A percentile compares a stretch with the other conserved stretches of the same genome.
Conservation (phyloP, 345 rosid species). For the Eutrema heterophyllum region DNA sequence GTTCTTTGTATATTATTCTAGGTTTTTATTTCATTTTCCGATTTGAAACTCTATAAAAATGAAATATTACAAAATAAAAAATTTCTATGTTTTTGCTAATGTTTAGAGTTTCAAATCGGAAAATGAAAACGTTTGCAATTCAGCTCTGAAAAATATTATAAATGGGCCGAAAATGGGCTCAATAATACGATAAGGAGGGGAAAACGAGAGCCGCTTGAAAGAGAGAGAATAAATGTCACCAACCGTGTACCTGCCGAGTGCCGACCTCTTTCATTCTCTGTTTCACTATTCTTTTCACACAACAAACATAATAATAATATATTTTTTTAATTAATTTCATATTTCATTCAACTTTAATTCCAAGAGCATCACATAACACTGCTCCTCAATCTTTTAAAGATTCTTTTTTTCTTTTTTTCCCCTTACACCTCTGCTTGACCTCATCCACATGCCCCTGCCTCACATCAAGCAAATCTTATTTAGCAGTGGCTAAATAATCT, state of each 20-base stretch:
- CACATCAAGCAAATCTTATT: constrained; percentile 1
- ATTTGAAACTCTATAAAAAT: too few relatives aligned
- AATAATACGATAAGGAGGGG: background rate
- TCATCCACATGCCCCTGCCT: constrained; percentile 33
- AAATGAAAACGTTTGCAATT: background rate
- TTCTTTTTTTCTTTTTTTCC: background rate
- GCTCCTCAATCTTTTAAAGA: constrained; percentile 23
- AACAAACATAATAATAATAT: background rate
- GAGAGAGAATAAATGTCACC: constrained; percentile 21
- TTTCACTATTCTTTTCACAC: constrained; percentile 6
- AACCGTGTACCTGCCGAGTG: constrained; percentile 4
- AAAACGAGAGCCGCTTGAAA: background rate
- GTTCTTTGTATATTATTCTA: background rate
- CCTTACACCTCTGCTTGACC: constrained; percentile 26
- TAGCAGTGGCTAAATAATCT: background rate
- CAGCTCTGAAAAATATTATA: background rate
- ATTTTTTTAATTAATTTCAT: background rate
- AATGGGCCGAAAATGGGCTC: constrained; percentile 23
- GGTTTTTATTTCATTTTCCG: background rate
- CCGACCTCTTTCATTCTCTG: constrained; percentile 18
- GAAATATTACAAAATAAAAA: too few relatives aligned
- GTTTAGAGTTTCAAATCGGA: too few relatives aligned
- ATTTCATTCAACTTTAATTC: constrained; percentile 14
- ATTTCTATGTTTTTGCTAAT: too few relatives aligned
- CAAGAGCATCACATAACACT: constrained; percentile 15